These are phyloP conservation scores for Colletotrichum caudatum DNA, from an alignment of 2,329 filamentous ascomycete species.

Conservation along the genomic window DNA sequence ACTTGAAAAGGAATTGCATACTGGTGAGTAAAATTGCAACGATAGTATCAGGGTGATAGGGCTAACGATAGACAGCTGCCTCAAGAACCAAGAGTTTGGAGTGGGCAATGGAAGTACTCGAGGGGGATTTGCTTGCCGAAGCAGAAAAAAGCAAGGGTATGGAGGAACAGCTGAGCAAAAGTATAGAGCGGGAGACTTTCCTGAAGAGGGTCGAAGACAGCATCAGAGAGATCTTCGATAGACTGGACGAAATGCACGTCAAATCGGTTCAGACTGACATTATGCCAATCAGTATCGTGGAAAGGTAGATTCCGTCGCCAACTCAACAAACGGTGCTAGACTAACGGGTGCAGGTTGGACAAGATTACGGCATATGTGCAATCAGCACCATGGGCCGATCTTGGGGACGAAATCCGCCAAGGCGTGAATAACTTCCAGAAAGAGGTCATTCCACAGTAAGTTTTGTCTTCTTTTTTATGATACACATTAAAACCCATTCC, in stretches of 20 bases:
- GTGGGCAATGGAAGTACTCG: not conserved
- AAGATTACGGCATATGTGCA: conserved; percentile 12
- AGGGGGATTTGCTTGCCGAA: conserved; percentile 7
- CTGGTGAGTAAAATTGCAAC: not conserved
- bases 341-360: conserved; percentile 20
- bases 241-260: conserved; percentile 1
- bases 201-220: conserved; percentile 12
- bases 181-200: not conserved
- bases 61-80: conserved; percentile 10
- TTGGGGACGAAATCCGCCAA: not conserved
- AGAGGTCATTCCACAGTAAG: conserved; percentile 14
- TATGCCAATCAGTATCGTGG: not conserved
- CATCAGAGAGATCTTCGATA: conserved; percentile 5
- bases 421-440: conserved; percentile 7
- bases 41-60: not conserved
- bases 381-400: not conserved
- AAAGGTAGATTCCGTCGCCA: not conserved
- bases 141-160: not conserved
- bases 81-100: not conserved
- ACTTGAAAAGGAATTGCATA: not conserved
- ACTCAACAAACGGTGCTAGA: no score
- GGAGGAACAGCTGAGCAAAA: conserved; percentile 20
- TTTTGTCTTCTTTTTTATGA: not conserved
- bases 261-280: not conserved
- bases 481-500: not conserved